Conservation (phyloP, 2,329 filamentous ascomycete genomes). For the Fusarium sp. region DNA sequence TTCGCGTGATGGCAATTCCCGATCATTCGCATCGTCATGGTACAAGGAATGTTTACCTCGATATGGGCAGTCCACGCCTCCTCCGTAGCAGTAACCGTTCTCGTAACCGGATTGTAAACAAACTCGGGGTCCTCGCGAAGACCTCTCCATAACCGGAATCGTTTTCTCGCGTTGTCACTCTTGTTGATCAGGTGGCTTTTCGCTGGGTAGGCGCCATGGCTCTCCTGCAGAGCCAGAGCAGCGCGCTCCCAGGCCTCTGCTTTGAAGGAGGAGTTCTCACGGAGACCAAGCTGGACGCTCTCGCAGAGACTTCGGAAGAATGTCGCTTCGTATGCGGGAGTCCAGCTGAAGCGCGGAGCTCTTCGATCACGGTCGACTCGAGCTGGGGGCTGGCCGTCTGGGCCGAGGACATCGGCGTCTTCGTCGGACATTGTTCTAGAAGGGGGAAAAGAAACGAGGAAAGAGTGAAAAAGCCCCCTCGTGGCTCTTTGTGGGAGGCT, state of each 20-base stretch:
- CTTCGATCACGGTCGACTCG: conserved; percentile 53
- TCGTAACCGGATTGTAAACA: conserved; percentile 60
- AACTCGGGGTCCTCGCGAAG: conserved; percentile 67
- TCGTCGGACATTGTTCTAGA: conserved; percentile 50
- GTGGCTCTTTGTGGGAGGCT: background rate
- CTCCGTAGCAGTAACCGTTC: conserved; percentile 64
- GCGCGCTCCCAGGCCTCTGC: conserved; percentile 69
- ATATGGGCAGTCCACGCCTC: conserved; percentile 67
- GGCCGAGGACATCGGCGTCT: conserved; percentile 50
- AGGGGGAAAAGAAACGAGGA: background rate
- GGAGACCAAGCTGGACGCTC: conserved; percentile 65
- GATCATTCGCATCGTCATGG: background rate
- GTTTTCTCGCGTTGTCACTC: conserved; percentile 70
- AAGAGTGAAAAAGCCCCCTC: conserved; percentile 7
- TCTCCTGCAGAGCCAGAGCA: conserved; percentile 62
- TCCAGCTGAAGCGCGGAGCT: conserved; percentile 69
- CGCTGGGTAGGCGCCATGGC: conserved; percentile 65
- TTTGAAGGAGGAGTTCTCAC: conserved; percentile 70
- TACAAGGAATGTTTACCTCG: conserved; percentile 56
- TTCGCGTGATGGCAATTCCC: background rate
- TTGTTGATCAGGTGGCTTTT: conserved; percentile 72
- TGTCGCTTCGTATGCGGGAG: conserved; percentile 65
- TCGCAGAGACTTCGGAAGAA: conserved; percentile 70
- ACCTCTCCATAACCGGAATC: conserved; percentile 69
- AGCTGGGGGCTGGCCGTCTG: conserved; percentile 47